phyloP scores from a whole-genome alignment of 345 rosid genomes.

The Eucalyptus leucophloia region DNA sequence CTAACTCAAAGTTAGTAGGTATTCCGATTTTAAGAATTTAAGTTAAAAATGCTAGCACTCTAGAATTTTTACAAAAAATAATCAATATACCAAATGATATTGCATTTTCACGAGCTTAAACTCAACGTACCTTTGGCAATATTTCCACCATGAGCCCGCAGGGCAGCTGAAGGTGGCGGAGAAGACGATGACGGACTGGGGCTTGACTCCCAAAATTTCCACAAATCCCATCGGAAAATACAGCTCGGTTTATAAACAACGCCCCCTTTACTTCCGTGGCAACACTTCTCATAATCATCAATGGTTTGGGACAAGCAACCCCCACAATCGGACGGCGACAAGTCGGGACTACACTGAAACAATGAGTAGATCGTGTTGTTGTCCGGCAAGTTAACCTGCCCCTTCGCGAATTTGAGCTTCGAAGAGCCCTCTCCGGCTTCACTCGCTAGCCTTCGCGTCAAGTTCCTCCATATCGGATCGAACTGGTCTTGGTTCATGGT shows the following conservation, averaged over 20 bases:
- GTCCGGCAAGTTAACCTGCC: neutral
- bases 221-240: conserved; percentile 32
- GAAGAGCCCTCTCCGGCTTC: conserved; percentile 10
- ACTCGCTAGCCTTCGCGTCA: neutral
- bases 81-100: neutral
- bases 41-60: neutral
- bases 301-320: conserved; percentile 7
- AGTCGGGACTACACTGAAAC: conserved; percentile 50
- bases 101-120: neutral
- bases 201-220: conserved; percentile 11
- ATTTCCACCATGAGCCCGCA: neutral
- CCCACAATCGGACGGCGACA: conserved; percentile 15
- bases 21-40: neutral
- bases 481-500: conserved; percentile 6
- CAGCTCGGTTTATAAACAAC: conserved; percentile 27
- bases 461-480: conserved; percentile 9
- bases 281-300: neutral
- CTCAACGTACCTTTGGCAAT: neutral
- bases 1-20: neutral
- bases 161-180: no score
- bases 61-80: neutral
- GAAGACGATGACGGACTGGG: neutral
- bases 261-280: conserved; percentile 24
- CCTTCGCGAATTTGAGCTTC: conserved; percentile 21
- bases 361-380: conserved; percentile 12